Conservation (phyloP, 2,329 filamentous ascomycete genomes). For the Domatiomyces globalis region DNA sequence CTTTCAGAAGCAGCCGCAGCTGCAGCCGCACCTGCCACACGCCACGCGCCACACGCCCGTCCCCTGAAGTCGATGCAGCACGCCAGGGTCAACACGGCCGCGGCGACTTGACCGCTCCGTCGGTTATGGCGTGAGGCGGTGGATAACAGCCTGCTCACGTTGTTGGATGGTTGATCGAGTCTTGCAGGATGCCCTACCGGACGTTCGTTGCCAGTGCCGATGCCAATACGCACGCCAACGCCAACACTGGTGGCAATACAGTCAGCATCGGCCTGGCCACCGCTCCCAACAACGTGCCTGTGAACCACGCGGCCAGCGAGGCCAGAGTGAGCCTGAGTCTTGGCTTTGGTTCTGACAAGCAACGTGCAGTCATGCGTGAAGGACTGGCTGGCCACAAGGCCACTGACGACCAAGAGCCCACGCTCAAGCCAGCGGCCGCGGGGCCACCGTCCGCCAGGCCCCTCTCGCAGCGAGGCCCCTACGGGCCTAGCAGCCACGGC, state of each 20-base stretch:
- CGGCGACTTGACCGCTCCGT: conserved; percentile 1
- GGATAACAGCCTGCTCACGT: neutral
- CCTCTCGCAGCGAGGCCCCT: neutral
- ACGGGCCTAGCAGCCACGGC: neutral
- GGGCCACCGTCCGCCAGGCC: neutral
- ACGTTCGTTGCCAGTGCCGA: neutral
- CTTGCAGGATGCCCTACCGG: neutral
- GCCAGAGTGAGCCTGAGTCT: neutral
- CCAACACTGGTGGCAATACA: neutral
- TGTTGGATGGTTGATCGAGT: neutral
- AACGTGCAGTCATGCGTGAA: neutral
- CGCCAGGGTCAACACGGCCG: neutral
- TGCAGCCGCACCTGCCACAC: no score
- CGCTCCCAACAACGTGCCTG: neutral
- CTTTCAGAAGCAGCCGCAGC: neutral
- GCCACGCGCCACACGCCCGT: neutral
- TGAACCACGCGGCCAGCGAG: neutral
- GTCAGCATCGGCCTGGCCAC: neutral
- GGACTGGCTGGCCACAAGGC: no score
- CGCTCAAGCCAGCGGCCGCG: neutral
- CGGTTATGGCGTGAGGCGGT: neutral
- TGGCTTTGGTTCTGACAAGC: neutral
- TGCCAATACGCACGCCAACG: neutral
- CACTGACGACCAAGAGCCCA: no score
- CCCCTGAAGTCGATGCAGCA: neutral